Percentiles rank a stretch among this genome's conserved stretches.
Evolutionary conservation across 306 rosid genomes (phyloP).

Genomic region (Citrullus colocynthis): DNA sequence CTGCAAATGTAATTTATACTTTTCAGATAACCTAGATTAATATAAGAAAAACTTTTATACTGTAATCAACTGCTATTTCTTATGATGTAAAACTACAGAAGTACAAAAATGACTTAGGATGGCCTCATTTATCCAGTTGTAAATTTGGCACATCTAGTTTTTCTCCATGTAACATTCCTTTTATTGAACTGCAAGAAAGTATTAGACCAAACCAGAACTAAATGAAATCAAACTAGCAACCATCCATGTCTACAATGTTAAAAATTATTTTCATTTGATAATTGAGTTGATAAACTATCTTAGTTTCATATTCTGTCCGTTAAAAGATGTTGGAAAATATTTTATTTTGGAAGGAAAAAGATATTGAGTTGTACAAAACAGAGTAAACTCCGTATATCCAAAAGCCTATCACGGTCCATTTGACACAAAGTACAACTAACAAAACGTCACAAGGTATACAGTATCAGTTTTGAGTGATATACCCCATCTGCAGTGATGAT

Average conservation of each 20-base stretch:
- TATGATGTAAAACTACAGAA: not conserved
- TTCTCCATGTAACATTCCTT: not conserved
- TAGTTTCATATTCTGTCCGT: not conserved
- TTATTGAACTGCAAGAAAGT: not conserved
- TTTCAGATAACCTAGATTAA: slow-evolving; percentile 7
- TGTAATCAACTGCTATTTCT: not conserved
- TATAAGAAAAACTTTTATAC: slow-evolving; percentile 8
- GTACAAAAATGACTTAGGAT: not conserved
- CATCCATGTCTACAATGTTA: not conserved
- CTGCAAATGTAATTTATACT: slow-evolving; percentile 28
- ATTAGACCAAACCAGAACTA: not conserved
- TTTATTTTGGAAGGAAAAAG: not conserved
- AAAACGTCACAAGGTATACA: not conserved
- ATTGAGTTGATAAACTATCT: not conserved
- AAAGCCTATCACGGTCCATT: not conserved
- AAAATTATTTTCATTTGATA: not conserved
- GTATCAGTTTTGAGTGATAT: slow-evolving; percentile 1
- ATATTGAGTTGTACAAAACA: not conserved
- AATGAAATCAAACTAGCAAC: not conserved
- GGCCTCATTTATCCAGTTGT: not conserved
- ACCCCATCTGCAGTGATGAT: slow-evolving; percentile 48
- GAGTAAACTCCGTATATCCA: not conserved
- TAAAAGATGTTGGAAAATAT: not conserved
- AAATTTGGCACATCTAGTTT: not conserved
- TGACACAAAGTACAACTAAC: too few species aligned